Percentiles rank a stretch among this genome's conserved stretches.
These are phyloP conservation scores for Durusdinium trenchii DNA, from an alignment of 73 alveolate species.

Conservation along the genomic window DNA sequence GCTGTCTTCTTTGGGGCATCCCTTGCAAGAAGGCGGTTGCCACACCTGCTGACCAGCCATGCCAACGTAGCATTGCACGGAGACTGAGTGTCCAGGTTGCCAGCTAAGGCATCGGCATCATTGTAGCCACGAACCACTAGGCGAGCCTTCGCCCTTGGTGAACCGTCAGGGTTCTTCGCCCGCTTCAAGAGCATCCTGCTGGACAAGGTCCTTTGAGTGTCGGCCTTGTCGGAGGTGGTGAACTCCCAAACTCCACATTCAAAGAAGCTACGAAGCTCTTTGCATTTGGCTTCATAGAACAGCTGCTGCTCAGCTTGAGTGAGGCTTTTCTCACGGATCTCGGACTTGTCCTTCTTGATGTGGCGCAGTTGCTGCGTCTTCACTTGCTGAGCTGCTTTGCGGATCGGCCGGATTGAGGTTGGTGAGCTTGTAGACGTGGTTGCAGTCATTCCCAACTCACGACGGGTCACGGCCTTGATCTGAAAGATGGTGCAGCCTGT, in stretches of 20 bases:
- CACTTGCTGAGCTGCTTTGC: neutral
- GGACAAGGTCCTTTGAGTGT: neutral
- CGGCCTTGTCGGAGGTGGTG: neutral
- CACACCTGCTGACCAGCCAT: neutral
- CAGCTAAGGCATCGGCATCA: neutral
- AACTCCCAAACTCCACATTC: neutral
- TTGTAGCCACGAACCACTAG: neutral
- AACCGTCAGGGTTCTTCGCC: neutral
- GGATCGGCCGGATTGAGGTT: no score
- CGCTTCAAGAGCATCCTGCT: neutral
- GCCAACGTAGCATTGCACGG: neutral
- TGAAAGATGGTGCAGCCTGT: neutral
- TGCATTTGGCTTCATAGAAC: neutral
- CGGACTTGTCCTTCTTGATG: neutral
- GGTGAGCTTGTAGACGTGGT: no score
- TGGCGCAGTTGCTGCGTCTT: neutral
- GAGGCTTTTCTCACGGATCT: neutral
- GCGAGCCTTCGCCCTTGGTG: neutral
- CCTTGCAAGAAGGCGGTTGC: no score
- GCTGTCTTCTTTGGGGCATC: no score
- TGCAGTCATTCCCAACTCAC: neutral
- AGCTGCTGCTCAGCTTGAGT: neutral
- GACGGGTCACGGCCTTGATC: neutral
- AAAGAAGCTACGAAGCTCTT: neutral
- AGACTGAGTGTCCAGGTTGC: neutral